These are phyloP conservation scores for Hyphodiscus hymeniophilus DNA, from an alignment of 495 filamentous ascomycete species.

Conservation along the genomic window DNA sequence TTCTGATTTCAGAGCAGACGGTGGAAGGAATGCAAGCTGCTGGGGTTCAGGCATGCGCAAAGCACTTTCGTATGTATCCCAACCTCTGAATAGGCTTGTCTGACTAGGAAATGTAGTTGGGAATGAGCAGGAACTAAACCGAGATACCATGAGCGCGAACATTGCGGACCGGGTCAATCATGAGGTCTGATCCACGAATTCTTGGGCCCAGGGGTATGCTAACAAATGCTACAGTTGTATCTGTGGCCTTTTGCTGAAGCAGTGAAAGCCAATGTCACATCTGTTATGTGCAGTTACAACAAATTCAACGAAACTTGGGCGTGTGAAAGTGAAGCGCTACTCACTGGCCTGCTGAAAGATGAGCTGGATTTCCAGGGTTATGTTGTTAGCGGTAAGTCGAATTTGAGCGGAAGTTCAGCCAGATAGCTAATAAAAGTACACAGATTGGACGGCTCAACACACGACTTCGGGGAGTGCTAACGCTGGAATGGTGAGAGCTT, in stretches of 20 bases:
- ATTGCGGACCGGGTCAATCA: constrained; percentile 90
- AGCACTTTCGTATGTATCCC: constrained; percentile 51
- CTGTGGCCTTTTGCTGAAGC: constrained; percentile 80
- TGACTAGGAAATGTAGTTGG: constrained; percentile 29
- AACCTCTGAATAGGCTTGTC: neutral
- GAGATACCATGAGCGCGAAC: constrained; percentile 56
- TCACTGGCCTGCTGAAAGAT: constrained; percentile 77
- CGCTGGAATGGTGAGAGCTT: constrained; percentile 38
- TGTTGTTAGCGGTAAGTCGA: constrained; percentile 29
- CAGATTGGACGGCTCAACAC: constrained; percentile 53
- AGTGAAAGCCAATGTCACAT: constrained; percentile 66
- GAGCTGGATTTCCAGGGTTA: constrained; percentile 94
- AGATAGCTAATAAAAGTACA: neutral
- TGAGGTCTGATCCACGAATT: too few species aligned
- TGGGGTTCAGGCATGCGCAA: constrained; percentile 73
- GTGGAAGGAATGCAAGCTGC: constrained; percentile 75
- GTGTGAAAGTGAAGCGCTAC: constrained; percentile 59
- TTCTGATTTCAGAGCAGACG: constrained; percentile 32
- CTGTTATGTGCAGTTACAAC: constrained; percentile 92
- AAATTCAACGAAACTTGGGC: constrained; percentile 65
- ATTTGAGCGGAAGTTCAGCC: neutral
- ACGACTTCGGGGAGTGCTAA: constrained; percentile 36
- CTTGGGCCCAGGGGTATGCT: neutral
- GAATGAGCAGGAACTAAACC: constrained; percentile 70
- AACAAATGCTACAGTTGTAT: constrained; percentile 44